A percentile compares a stretch with the other conserved stretches of the same genome.
Conservation (phyloP, 176 grass and related monocot species). For the Poa pratensis region DNA sequence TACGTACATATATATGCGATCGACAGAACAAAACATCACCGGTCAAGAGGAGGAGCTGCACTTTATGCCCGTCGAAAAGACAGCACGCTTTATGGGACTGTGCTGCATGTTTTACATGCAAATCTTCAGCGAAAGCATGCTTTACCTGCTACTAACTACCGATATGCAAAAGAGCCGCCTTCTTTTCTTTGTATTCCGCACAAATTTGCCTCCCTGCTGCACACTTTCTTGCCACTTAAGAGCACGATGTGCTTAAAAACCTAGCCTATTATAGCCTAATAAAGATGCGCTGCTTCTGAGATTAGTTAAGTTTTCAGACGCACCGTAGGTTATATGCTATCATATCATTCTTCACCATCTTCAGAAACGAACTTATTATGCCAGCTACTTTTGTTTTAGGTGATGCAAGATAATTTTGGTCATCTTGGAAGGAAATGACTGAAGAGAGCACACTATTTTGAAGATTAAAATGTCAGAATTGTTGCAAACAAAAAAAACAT, state of each 20-base stretch:
- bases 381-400: background rate
- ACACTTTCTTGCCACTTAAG: no score
- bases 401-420: background rate
- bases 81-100: constrained; percentile 34
- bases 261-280: no score
- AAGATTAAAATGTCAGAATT: background rate
- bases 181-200: background rate
- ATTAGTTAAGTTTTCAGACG: no score
- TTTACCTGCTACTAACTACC: background rate
- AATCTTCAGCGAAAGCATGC: constrained; percentile 3
- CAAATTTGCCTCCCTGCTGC: background rate
- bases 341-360: no score
- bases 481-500: background rate
- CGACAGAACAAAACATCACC: constrained; percentile 24
- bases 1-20: constrained; percentile 9
- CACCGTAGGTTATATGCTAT: no score
- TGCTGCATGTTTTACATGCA: constrained; percentile 10
- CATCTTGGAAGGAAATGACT: constrained; percentile 11
- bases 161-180: no score
- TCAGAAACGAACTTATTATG: no score
- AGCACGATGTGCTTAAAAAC: no score
- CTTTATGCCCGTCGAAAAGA: constrained; percentile 39
- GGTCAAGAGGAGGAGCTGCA: background rate
- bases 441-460: background rate
- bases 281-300: no score